These are phyloP conservation scores for Diaporthe batatas DNA, from an alignment of 2,329 filamentous ascomycete genomes.

Conservation along the genomic window DNA sequence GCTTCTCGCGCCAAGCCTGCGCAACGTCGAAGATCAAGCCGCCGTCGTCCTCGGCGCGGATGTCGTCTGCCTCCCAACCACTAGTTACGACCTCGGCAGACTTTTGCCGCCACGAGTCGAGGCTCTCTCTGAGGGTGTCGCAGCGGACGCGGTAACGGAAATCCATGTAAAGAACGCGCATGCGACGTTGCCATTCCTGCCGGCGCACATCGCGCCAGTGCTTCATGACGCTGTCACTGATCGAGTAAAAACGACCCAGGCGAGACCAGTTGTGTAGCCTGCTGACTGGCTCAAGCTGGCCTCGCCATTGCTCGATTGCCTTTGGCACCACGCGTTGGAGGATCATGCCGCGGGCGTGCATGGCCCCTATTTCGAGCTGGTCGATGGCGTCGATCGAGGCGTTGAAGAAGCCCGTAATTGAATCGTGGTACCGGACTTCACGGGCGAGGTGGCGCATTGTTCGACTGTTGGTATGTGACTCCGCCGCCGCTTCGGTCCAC, in stretches of 20 bases:
- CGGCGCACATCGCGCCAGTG: conserved; percentile 40
- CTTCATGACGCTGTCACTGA: conserved; percentile 35
- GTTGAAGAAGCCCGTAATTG: conserved; percentile 42
- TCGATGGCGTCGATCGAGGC: conserved; percentile 39
- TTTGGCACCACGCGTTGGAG: conserved; percentile 33
- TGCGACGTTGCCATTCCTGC: conserved; percentile 44
- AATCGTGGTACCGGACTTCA: conserved; percentile 41
- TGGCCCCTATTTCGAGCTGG: conserved; percentile 37
- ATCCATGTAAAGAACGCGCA: conserved; percentile 45
- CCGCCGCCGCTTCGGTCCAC: conserved; percentile 29
- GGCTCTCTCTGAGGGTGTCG: conserved; percentile 44
- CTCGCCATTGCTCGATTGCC: conserved; percentile 35
- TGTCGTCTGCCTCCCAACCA: conserved; percentile 45
- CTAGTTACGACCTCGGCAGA: conserved; percentile 44
- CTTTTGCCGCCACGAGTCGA: conserved; percentile 46
- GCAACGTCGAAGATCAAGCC: conserved; percentile 46
- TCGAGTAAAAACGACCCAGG: conserved; percentile 33
- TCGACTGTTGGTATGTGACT: conserved; percentile 33
- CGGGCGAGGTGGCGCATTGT: conserved; percentile 39
- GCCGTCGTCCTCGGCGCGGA: conserved; percentile 46
- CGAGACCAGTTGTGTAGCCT: conserved; percentile 37
- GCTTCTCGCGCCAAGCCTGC: conserved; percentile 44
- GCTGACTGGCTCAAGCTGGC: conserved; percentile 29
- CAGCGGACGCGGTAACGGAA: conserved; percentile 47
- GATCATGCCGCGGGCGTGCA: conserved; percentile 38